A percentile compares a stretch with the other conserved stretches of the same genome.
phyloP scores from a whole-genome alignment of 2,329 filamentous ascomycete genomes.

The Cladobotryum protrusum region DNA sequence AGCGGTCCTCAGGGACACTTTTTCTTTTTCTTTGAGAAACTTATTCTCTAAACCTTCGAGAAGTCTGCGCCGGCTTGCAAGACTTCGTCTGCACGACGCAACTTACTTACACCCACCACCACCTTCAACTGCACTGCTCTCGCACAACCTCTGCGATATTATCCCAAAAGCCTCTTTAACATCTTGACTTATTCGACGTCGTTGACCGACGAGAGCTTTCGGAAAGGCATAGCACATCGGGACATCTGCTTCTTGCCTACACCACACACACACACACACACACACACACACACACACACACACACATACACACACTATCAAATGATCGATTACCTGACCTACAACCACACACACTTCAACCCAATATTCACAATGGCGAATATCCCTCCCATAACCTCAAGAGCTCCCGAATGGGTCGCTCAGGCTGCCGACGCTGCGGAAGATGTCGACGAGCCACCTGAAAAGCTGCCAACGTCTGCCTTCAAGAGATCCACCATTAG shows the following conservation, averaged over 20 bases:
- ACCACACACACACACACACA: background rate
- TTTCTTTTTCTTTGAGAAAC: conserved; percentile 13
- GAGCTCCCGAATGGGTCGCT: conserved; percentile 28
- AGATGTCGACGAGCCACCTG: conserved; percentile 86
- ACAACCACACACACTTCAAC: conserved; percentile 19
- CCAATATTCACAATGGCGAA: conserved; percentile 22
- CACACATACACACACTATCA: no score
- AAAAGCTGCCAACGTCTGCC: conserved; percentile 36
- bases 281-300: no score
- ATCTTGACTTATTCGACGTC: background rate
- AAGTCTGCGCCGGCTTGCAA: conserved; percentile 21
- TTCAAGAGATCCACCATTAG: conserved; percentile 44
- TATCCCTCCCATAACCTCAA: conserved; percentile 17
- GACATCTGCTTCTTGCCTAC: background rate
- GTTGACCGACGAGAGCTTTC: conserved; percentile 3
- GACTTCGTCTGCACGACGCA: conserved; percentile 18
- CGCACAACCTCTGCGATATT: background rate
- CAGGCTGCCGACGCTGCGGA: conserved; percentile 55
- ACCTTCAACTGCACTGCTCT: background rate
- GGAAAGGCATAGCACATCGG: background rate
- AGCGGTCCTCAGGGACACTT: conserved; percentile 32
- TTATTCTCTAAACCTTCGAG: conserved; percentile 11
- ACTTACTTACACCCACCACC: conserved; percentile 2
- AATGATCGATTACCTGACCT: background rate
- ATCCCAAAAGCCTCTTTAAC: background rate